Base-by-base conservation (phyloP, 75 land plant genomes). In the Cunninghamia lanceolata region DNA sequence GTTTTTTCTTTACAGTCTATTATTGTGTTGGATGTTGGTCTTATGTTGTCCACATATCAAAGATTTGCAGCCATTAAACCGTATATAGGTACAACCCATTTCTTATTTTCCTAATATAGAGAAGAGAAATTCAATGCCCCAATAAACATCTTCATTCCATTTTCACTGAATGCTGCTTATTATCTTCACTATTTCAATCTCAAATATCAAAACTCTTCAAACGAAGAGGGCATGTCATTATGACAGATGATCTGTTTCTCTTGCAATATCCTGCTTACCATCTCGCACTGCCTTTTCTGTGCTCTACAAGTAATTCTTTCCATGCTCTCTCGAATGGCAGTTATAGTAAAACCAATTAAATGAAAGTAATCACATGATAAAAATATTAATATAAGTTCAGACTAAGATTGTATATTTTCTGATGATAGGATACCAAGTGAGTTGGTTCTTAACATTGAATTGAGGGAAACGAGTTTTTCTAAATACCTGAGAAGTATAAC, bases 401-500 rank as follows among this genome's bases (percentile, higher is more conserved):
- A 42, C 34, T 73, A 30, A 11, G 75, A 73, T 73, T 3, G 3
- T 40, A 45, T 38, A 43, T 43, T 80, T 43, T 43, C n/a, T 42
- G 13, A 80, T 43, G 11, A 80, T 39, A 43, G 40, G 47, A 45
- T 28, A 80, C 34, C 82, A 80, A 43, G 25, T 9, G n/a, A 38
- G 3, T 45, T 79, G 46, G 3, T 9, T 79, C 28, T 43, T 25
- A 79, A 25, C 32, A 79, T 79, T 32, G 21, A 25, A 80, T 34
- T 80, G 45, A 2, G 30, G 11, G 14, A n/a, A 45, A 43, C 47
- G n/a, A 11, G 28, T 21, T 77, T 63, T 66, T 43, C 17, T 17
- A 63, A 88, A 74, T 68, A 98, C 99, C 99, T 96, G 85, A 96
- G 91, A 85, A 98, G 99, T 50, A 92, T 91, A 28, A 98, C 84